Conservation (phyloP, 139 green algal genomes). For the Dunaliella primolecta region DNA sequence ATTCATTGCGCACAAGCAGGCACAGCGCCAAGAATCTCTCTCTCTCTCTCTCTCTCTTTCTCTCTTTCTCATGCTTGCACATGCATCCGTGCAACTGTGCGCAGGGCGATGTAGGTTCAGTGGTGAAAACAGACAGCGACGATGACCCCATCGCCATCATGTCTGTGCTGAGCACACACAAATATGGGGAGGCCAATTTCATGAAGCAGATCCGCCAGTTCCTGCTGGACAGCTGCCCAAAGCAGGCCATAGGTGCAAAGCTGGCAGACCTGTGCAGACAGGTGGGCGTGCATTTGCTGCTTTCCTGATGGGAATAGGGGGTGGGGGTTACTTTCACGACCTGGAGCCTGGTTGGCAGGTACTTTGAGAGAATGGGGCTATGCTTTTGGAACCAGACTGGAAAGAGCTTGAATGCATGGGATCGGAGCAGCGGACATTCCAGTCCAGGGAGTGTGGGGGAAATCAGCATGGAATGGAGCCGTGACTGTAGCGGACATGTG, state of each 20-base stretch:
- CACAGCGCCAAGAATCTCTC: too few relatives aligned
- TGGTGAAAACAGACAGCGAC: conserved; percentile 82
- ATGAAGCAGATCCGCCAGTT: conserved; percentile 60
- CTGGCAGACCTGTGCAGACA: conserved; percentile 25
- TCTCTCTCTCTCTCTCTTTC: too few relatives aligned
- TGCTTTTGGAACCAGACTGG: too few relatives aligned
- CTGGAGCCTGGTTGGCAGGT: too few relatives aligned
- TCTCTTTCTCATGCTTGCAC: neutral
- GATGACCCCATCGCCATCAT: conserved; percentile 80
- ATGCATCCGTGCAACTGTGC: neutral
- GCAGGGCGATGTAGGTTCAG: conserved; percentile 69
- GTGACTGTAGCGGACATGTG: too few relatives aligned
- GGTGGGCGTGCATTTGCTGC: neutral
- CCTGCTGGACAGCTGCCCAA: conserved; percentile 41
- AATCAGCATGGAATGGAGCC: too few relatives aligned
- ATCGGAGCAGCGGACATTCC: too few relatives aligned
- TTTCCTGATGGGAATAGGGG: neutral
- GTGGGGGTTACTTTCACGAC: too few relatives aligned
- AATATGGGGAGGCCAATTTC: conserved; percentile 39
- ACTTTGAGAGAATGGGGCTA: too few relatives aligned
- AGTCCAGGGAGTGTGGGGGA: too few relatives aligned
- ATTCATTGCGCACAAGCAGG: neutral
- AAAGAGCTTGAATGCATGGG: too few relatives aligned
- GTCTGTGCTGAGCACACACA: conserved; percentile 60
- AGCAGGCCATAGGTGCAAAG: conserved; percentile 17